These are phyloP conservation scores for Diaporthe humulicola DNA, from an alignment of 2,329 filamentous ascomycete species.

Conservation along the genomic window DNA sequence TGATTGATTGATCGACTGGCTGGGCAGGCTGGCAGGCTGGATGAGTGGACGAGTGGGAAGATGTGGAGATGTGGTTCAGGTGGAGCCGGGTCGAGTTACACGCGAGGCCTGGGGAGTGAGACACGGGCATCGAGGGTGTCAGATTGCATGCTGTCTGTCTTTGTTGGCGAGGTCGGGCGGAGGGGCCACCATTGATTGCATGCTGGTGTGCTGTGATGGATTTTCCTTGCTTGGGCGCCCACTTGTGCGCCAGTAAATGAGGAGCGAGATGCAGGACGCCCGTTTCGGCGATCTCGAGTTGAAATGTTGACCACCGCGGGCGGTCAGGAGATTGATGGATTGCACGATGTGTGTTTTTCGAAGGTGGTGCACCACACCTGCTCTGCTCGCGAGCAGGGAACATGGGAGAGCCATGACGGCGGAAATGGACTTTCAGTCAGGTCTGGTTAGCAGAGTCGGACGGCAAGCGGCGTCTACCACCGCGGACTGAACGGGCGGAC, in stretches of 20 bases:
- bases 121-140: conserved; percentile 23
- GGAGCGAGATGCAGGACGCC: conserved; percentile 6
- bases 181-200: background rate
- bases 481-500: background rate
- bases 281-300: background rate
- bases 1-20: conserved; percentile 15
- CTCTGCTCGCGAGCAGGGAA: background rate
- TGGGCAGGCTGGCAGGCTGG: background rate
- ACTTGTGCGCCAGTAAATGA: conserved; percentile 16
- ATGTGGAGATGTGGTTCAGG: conserved; percentile 13
- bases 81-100: conserved; percentile 23
- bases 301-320: background rate
- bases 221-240: conserved; percentile 4
- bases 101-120: conserved; percentile 18
- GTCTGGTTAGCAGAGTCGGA: conserved; percentile 14
- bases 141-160: conserved; percentile 14
- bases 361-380: background rate
- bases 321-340: background rate
- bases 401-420: background rate
- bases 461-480: conserved; percentile 30
- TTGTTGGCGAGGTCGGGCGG: conserved; percentile 14
- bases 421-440: background rate
- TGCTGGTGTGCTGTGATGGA: background rate
- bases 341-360: background rate
- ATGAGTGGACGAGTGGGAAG: background rate